These are phyloP conservation scores for Talaromyces piceae DNA, from an alignment of 2,329 filamentous ascomycete genomes.

Conservation along the genomic window DNA sequence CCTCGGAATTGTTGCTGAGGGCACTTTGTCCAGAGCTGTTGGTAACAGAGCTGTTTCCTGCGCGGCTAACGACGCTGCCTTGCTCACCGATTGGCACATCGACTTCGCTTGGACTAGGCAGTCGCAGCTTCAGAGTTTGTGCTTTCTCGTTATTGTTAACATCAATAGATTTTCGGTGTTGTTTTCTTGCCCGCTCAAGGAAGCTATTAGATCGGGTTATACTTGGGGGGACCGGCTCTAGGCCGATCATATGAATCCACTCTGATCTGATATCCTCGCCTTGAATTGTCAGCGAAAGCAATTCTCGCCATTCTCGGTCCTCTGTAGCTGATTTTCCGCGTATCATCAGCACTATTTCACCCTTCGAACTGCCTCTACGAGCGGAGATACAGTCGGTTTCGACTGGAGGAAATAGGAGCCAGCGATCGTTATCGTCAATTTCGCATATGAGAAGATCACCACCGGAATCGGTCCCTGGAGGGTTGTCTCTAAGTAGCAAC, in stretches of 20 bases:
- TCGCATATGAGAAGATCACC: slow-evolving; percentile 92
- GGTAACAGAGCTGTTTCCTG: slow-evolving; percentile 32
- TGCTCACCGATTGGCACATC: slow-evolving; percentile 57
- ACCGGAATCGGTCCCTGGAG: slow-evolving; percentile 55
- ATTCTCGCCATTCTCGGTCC: slow-evolving; percentile 69
- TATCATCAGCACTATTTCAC: slow-evolving; percentile 80
- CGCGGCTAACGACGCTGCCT: slow-evolving; percentile 39
- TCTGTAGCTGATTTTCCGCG: slow-evolving; percentile 56
- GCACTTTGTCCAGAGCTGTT: slow-evolving; percentile 27
- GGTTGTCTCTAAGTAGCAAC: slow-evolving; percentile 74
- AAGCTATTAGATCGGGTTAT: slow-evolving; percentile 50
- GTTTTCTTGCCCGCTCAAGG: slow-evolving; percentile 35
- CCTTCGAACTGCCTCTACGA: slow-evolving; percentile 62
- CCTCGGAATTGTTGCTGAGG: slow-evolving; percentile 20
- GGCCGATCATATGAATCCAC: slow-evolving; percentile 81
- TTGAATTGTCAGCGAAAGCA: slow-evolving; percentile 68
- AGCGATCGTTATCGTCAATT: slow-evolving; percentile 67
- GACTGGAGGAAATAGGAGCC: slow-evolving; percentile 90
- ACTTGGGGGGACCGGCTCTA: slow-evolving; percentile 54
- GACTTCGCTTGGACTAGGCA: slow-evolving; percentile 45
- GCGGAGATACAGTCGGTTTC: slow-evolving; percentile 66
- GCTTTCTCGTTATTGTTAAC: slow-evolving; percentile 13
- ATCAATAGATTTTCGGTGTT: slow-evolving; percentile 21
- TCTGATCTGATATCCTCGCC: slow-evolving; percentile 71
- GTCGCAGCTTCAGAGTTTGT: slow-evolving; percentile 27